These are phyloP conservation scores for Oropetium thomaeum DNA, from an alignment of 176 grass and related monocot genomes.

Conservation along the genomic window DNA sequence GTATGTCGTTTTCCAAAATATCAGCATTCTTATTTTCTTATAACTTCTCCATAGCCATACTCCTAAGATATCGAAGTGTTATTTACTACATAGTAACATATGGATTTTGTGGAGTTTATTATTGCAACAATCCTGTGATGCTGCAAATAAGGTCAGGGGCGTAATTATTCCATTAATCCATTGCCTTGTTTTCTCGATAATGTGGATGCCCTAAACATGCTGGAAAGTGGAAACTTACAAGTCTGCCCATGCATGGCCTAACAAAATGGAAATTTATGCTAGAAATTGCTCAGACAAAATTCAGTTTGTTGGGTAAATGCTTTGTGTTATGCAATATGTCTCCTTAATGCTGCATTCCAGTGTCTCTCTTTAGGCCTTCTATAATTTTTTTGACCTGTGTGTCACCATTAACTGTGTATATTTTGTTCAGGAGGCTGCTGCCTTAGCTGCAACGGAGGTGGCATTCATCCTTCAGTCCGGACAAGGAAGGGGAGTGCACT, in stretches of 20 bases:
- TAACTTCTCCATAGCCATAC: background rate
- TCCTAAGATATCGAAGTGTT: background rate
- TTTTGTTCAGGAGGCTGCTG: constrained; percentile 57
- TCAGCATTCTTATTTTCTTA: constrained; percentile 2
- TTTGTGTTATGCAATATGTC: background rate
- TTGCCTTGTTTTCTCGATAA: background rate
- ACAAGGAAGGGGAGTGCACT: constrained; percentile 75
- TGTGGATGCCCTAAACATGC: background rate
- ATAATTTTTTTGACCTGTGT: constrained; percentile 10
- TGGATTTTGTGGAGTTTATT: background rate
- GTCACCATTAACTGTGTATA: background rate
- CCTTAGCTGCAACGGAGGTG: constrained; percentile 81
- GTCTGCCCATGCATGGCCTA: background rate
- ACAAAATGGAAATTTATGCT: background rate
- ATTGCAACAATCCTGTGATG: background rate
- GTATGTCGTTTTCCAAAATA: background rate
- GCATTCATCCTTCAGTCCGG: constrained; percentile 92
- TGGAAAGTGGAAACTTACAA: background rate
- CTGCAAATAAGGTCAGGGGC: background rate
- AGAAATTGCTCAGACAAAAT: background rate
- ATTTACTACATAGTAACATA: background rate
- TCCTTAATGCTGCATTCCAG: background rate
- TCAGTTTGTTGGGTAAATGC: background rate
- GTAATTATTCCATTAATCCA: background rate
- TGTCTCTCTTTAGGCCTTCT: background rate